These are phyloP conservation scores for Myriosclerotinia scirpicola DNA, from an alignment of 2,329 filamentous ascomycete genomes.

Conservation along the genomic window DNA sequence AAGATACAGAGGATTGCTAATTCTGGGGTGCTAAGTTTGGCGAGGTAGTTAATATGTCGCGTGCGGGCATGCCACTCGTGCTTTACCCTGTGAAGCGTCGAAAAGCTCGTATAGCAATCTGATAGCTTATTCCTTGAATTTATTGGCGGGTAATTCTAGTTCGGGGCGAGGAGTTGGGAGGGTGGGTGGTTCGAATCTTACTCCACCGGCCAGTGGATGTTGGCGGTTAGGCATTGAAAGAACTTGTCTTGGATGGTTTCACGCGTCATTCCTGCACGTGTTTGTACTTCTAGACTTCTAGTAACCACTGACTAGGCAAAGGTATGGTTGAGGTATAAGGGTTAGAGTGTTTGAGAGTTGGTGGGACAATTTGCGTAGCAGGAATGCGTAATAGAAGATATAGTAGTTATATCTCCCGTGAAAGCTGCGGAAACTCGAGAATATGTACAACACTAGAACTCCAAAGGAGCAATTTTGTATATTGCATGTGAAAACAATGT, in stretches of 20 bases:
- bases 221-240: constrained; percentile 7
- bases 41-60: not conserved
- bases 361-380: too few relatives aligned
- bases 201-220: not conserved
- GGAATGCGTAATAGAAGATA: too few relatives aligned
- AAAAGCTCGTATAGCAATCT: constrained; percentile 14
- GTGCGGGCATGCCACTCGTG: constrained; percentile 6
- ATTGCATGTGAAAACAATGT: too few relatives aligned
- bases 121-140: constrained; percentile 15
- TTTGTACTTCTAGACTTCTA: constrained; percentile 14
- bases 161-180: not conserved
- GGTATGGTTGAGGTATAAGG: constrained; percentile 7
- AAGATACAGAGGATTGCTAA: constrained; percentile 18
- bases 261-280: not conserved
- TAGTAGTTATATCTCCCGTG: too few relatives aligned
- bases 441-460: too few relatives aligned
- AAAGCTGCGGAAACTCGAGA: too few relatives aligned
- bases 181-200: constrained; percentile 3
- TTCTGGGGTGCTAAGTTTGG: not conserved
- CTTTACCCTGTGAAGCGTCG: not conserved
- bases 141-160: not conserved
- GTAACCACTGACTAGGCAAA: constrained; percentile 3
- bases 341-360: too few relatives aligned
- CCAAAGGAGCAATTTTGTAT: too few relatives aligned
- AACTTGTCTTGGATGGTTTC: constrained; percentile 13